Conservation (phyloP, 2,329 filamentous ascomycete genomes). For the Penicillium fuscoglaucum region DNA sequence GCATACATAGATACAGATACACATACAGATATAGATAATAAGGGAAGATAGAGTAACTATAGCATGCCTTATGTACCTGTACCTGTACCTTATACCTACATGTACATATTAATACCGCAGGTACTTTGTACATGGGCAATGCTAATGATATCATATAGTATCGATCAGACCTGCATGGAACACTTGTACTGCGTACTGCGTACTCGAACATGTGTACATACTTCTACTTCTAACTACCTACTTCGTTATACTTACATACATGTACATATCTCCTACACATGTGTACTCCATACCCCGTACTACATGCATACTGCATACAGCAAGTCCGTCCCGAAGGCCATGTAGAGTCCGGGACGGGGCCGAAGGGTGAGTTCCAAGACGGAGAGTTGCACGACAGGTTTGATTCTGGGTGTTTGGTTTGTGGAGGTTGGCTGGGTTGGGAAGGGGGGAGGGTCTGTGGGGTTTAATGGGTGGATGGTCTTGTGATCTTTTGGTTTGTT, state of each 20-base stretch:
- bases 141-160: not conserved
- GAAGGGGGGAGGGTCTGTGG: conserved; percentile 5
- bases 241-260: not conserved
- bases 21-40: too few species aligned
- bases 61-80: not conserved
- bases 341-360: not conserved
- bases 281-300: not conserved
- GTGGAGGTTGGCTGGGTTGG: not conserved
- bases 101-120: not conserved
- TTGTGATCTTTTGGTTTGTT: not conserved
- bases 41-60: not conserved
- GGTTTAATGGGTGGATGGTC: not conserved
- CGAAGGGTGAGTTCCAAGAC: not conserved
- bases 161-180: not conserved
- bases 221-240: too few species aligned
- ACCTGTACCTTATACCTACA: not conserved
- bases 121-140: not conserved
- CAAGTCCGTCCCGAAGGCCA: not conserved
- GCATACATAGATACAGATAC: too few species aligned
- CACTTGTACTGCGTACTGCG: not conserved
- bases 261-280: not conserved
- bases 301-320: not conserved
- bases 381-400: not conserved
- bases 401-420: not conserved
- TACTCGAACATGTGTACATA: not conserved